Base-by-base conservation (phyloP, 306 rosid species). In the Cyclanthera cordifolia region DNA sequence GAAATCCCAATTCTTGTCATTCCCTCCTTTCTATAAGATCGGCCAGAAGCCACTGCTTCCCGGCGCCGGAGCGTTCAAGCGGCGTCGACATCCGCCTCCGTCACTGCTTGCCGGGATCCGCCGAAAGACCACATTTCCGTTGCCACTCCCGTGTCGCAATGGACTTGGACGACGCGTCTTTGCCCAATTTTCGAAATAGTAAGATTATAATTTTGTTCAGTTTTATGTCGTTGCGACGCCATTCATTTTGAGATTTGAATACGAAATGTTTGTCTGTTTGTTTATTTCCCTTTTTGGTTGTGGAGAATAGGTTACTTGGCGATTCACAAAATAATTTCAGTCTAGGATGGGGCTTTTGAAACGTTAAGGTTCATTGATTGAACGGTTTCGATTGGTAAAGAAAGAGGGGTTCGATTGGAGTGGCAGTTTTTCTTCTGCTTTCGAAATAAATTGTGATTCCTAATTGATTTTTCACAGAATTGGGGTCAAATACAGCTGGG, bases 1-100 rank as follows among this genome's bases (percentile, higher is more conserved):
- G 43, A 47, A 66, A 66, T 15, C 24, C 71, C 71, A 45, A 66
- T 66, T 66, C 53, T 66, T 66, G 55, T 47, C 71, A 24, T 66
- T 66, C 71, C 34, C 41, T 47, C 54, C 39, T n/a, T 16, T 19
- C 55, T 24, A 1, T 15, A 46, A 66, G 41, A 45, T 47, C 1
- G 55, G 71, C 43, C 55, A 55, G 54, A 66, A 15, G 19, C 54
- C 24, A 20, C 20, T 4, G 21, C 32, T 28, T 63, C 19, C 6
- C 43, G 24, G 21, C 41, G 43, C 55, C 43, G 71, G 71, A 8
- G 55, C 71, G 23, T 66, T 43, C 43, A 47, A 47, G 24, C 43
- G 71, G 71, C 46, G 43, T 47, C 55, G 43, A 66, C 71, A 8
- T 53, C 39, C 71, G 34, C 30, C 39, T 41, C 9, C 39, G 13